Conservation (phyloP, 1,284 basidiomycete species). For the Ustanciosporium gigantosporum region DNA sequence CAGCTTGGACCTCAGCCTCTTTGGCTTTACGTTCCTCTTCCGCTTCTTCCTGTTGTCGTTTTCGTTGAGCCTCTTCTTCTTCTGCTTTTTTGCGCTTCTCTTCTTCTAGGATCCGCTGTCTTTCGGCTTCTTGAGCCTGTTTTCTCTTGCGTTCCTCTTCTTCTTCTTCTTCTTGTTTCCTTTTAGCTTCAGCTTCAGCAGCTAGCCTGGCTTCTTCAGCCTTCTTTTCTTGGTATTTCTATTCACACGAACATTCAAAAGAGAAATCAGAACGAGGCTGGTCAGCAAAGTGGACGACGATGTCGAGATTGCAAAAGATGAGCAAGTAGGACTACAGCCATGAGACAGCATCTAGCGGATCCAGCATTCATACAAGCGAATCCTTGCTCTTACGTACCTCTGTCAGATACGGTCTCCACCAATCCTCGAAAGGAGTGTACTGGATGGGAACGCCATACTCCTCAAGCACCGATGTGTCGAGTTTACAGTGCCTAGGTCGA, state of each 20-base stretch:
- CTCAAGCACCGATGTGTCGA: slow-evolving; percentile 43
- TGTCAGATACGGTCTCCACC: slow-evolving; percentile 50
- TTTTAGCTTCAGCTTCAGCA: slow-evolving; percentile 22
- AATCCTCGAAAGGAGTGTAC: slow-evolving; percentile 50
- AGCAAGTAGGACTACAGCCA: too few relatives aligned
- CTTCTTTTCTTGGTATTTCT: slow-evolving; percentile 7
- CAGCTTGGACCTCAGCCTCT: neutral
- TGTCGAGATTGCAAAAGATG: too few relatives aligned
- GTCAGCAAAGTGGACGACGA: too few relatives aligned
- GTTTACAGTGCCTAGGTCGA: slow-evolving; percentile 53
- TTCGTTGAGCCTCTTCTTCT: neutral
- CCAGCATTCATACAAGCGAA: too few relatives aligned
- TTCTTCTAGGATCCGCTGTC: neutral
- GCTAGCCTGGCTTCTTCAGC: slow-evolving; percentile 27
- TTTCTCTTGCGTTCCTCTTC: slow-evolving; percentile 25
- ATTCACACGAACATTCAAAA: too few relatives aligned
- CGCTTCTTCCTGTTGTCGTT: neutral
- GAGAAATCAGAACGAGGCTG: too few relatives aligned
- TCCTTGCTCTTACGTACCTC: too few relatives aligned
- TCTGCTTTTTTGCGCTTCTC: neutral
- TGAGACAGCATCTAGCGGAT: too few relatives aligned
- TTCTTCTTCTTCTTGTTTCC: slow-evolving; percentile 23
- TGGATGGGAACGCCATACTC: slow-evolving; percentile 43
- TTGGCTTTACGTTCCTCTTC: neutral
- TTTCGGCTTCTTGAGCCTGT: too few relatives aligned